Base-by-base conservation (phyloP, 2,329 filamentous ascomycete species). In the Lachnellula suecica region DNA sequence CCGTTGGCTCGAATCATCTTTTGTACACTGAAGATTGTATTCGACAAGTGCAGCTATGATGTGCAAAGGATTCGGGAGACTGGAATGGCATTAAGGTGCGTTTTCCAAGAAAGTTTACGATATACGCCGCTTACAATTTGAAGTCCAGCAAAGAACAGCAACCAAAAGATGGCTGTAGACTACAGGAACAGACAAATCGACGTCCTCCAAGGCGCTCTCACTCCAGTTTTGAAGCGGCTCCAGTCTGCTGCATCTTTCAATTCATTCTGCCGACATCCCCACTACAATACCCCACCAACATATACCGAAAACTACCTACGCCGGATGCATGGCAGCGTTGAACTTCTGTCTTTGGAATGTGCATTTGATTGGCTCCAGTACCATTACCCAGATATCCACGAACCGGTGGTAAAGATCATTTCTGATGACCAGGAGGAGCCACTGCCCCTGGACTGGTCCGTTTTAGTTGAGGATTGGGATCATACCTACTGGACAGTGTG, bases 391-490 rank as follows among this genome's bases (percentile, higher is more conserved):
- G 46, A 49, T 15, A 17, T 62, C 3, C 48, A 51, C 27, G 29
- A 37, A 4, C 20, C 42, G 2, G 44, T 64, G 5, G 27, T 40
- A 5, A 17, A 42, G 2, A 42, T 62, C 2, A 64, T 66, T 13
- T 49, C 61, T 2, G 44, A 57, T 19, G 61, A 65, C 35, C 61
- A 65, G 46, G 60, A 64, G 13, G 63, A 64, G 38, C 42, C 53
- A 37, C 51, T 62, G 5, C 63, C 63, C 13, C 47, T 64, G 6
- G 47, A 63, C 27, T 66, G 63, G 63, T 43, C 40, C 2, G 24
- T 61, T 2, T 37, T 64, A 7, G 41, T 57, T 3, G 56, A 63
- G 34, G 63, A 64, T n/a, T 66, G 59, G 61, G 56, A 61, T 19
- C 47, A 56, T 19, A 53, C 58, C 0, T 65, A 65, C 34, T 64